Evolutionary conservation across 2,329 filamentous ascomycete genomes (phyloP).

Genomic region (Beauveria asiatica): DNA sequence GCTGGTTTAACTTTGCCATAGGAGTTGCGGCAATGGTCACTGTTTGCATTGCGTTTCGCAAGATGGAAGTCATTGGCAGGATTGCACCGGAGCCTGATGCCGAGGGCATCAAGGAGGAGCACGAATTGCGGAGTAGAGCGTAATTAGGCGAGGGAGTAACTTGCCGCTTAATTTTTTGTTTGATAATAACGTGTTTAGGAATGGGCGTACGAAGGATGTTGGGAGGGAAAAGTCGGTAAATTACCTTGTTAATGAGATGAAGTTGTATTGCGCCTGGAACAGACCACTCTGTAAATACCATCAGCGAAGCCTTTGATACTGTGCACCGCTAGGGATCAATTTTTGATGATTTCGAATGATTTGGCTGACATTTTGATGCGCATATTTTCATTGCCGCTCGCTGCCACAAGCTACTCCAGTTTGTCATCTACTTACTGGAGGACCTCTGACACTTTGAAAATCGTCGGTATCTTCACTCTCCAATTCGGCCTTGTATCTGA

Average conservation of each 20-base stretch:
- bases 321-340: no score
- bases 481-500: no score
- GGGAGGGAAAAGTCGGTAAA: not conserved
- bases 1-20: constrained; percentile 45
- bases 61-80: constrained; percentile 44
- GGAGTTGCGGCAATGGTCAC: constrained; percentile 34
- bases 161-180: not conserved
- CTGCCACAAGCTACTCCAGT: no score
- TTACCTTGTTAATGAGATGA: not conserved
- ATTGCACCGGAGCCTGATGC: constrained; percentile 13
- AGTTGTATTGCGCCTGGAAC: not conserved
- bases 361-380: not conserved
- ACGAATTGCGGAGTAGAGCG: not conserved
- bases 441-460: no score
- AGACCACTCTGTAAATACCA: no score
- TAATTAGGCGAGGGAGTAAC: not conserved
- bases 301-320: no score
- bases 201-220: not conserved
- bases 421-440: no score
- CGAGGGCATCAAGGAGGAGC: constrained; percentile 14
- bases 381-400: no score
- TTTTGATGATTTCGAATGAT: not conserved
- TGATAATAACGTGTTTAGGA: not conserved
- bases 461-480: no score
- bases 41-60: constrained; percentile 40